Evolutionary conservation across 352 stramenopile species (phyloP), one percentile per base, ranked within the genome.

Genomic region (Globisporangium paroecandrum): DNA sequence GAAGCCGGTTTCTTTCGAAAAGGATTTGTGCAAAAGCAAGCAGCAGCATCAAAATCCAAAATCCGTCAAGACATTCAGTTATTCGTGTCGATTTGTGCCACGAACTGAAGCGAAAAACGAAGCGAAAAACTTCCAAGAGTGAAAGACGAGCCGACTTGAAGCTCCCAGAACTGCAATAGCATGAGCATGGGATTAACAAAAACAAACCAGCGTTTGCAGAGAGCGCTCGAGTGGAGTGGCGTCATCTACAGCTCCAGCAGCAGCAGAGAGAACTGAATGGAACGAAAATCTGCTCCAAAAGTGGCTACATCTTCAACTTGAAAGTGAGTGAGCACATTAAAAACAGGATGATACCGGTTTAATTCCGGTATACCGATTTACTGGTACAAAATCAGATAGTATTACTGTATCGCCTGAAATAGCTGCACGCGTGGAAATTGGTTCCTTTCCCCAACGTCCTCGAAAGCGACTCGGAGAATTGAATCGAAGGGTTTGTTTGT

Each of bases 111-210:
- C 15, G 41, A 22, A n/a, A 47, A 49, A 18, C 0, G n/a, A n/a
- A 47, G 38, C 38, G 12, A 47, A 43, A 43, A 43, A 12, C 9
- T 38, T 38, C 32, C 7, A 38, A 38, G 1, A 38, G 32, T 38
- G 13, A 47, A 47, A 49, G 57, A 62, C 27, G 34, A 51, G 57
- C 57, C 57, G 57, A 51, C 29, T 62, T 62, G 57, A 62, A 62
- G 57, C 41, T 62, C n/a, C 57, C 41, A 38, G 20, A 62, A 62
- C 29, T 62, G 57, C 57, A 62, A 62, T 20, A 38, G 32, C 32
- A 38, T 38, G 38, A 20, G 4, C 41, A 49, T 49, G 41, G 8
- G 5, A 46, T 46, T 46, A 18, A 18, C 38, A 15, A 46, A 46
- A 18, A 18, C 38, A 20, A 12, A 18, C 12, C 4, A 20, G 4